phyloP scores from a whole-genome alignment of 2,329 filamentous ascomycete genomes.

The Botrytis fragariae region DNA sequence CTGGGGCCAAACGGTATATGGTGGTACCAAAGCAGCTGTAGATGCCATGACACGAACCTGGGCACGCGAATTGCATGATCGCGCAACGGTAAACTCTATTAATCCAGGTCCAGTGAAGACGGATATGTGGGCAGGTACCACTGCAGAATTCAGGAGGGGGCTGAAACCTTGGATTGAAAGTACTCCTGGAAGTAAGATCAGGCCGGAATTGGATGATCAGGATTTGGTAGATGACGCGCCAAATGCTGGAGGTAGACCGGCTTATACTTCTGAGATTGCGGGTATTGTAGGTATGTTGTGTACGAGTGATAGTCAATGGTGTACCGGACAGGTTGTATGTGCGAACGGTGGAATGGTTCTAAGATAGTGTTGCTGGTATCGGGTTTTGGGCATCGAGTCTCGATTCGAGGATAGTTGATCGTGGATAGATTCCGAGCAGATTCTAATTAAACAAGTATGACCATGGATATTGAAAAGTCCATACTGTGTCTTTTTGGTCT shows the following conservation, averaged over 20 bases:
- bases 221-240: slow-evolving; percentile 59
- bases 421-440: not conserved
- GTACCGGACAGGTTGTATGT: slow-evolving; percentile 75
- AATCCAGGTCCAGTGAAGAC: slow-evolving; percentile 65
- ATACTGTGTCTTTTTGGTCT: not conserved
- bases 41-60: slow-evolving; percentile 69
- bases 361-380: not conserved
- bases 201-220: slow-evolving; percentile 60
- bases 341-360: slow-evolving; percentile 76
- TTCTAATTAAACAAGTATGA: not conserved
- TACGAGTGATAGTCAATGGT: slow-evolving; percentile 69
- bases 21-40: slow-evolving; percentile 64
- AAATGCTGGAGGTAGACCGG: slow-evolving; percentile 56
- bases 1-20: slow-evolving; percentile 57
- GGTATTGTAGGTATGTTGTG: slow-evolving; percentile 77
- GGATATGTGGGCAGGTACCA: slow-evolving; percentile 62
- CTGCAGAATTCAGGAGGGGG: slow-evolving; percentile 54
- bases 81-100: slow-evolving; percentile 62
- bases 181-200: slow-evolving; percentile 62
- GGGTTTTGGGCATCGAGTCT: not conserved
- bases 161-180: slow-evolving; percentile 60
- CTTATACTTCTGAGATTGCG: slow-evolving; percentile 68
- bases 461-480: not conserved
- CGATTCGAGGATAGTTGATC: not conserved
- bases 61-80: slow-evolving; percentile 60